Conservation (phyloP, 257 asterid genomes). For the Nicotiana undulata region DNA sequence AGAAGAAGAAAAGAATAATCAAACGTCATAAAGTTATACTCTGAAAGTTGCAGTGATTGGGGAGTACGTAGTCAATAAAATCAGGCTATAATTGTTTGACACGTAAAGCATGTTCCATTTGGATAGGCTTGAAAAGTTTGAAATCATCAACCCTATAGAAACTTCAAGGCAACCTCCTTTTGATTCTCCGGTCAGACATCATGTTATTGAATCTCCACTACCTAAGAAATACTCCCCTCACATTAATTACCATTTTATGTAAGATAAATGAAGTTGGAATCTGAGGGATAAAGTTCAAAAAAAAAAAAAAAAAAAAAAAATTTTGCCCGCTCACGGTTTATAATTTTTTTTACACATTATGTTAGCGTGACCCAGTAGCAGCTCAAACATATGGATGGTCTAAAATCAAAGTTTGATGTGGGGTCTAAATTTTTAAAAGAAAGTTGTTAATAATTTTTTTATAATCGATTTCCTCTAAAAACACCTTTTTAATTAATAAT, state of each 20-base stretch:
- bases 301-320: too few species aligned
- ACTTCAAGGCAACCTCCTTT: conserved; percentile 38
- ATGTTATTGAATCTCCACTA: conserved; percentile 17
- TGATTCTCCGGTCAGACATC: conserved; percentile 2
- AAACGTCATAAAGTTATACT: conserved; percentile 8
- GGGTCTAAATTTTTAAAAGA: too few species aligned
- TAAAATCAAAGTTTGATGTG: too few species aligned
- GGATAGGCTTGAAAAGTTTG: conserved; percentile 17
- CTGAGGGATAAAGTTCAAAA: not conserved
- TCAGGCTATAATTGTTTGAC: conserved; percentile 44
- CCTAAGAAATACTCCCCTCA: not conserved
- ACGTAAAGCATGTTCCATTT: conserved; percentile 26
- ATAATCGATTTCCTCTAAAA: too few species aligned
- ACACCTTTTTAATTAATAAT: too few species aligned
- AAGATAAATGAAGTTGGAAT: not conserved
- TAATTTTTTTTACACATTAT: too few species aligned
- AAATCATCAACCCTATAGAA: not conserved
- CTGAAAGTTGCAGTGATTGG: not conserved
- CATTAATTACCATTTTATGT: not conserved
- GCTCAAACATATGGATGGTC: too few species aligned
- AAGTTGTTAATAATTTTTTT: too few species aligned
- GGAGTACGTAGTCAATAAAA: conserved; percentile 49
- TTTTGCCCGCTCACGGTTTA: too few species aligned
- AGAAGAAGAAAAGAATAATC: conserved; percentile 3
- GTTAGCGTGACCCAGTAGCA: too few species aligned